Evolutionary conservation across 2,329 filamentous ascomycete genomes (phyloP), one percentile per base, ranked within the genome.

Genomic region (Emmonsiellopsis sp.): DNA sequence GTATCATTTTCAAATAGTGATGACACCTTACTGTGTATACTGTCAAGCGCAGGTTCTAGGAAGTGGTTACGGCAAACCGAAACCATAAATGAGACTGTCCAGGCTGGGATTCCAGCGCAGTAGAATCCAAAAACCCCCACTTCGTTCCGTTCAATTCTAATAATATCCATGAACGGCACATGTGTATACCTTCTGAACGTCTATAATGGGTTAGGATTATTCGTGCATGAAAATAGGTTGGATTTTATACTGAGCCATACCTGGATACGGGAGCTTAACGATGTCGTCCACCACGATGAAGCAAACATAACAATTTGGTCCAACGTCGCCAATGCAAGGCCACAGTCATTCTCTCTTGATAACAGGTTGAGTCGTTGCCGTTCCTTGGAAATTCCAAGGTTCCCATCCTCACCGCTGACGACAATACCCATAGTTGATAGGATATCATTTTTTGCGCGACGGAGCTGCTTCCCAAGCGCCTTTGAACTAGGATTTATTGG

Each of bases 371-470:
- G 60, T 49, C 66, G 69, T 54, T 71, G 63, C 55, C 67, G 63
- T 55, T 73, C 70, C 53, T 65, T 68, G 36, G 65, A 61, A n/a
- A 62, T 59, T 52, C 61, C 62, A 31, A 64, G 54, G 39, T 63
- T 68, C 13, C 67, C 64, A 57, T 71, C 65, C 56, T 72, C 68
- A 53, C 69, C 64, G 51, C 70, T 72, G 55, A 74, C 70, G 40
- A 75, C 72, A 40, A 76, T 71, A 3, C 74, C 74, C 66, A 76
- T 74, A 7, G 71, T 75, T 21, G 71, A 72, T 13, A 77, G 65
- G 34, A 76, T 72, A 56, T 77, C 74, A 65, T 77, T 77, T 56
- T 77, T 75, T 0, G 75, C 74, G 61, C 72, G 69, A 49, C 71
- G 64, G 6, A 76, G 67, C 49, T 69, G 66, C 42, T 68, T 67